phyloP scores from a whole-genome alignment of 257 asterid genomes.

The Nicotiana benthamiana region DNA sequence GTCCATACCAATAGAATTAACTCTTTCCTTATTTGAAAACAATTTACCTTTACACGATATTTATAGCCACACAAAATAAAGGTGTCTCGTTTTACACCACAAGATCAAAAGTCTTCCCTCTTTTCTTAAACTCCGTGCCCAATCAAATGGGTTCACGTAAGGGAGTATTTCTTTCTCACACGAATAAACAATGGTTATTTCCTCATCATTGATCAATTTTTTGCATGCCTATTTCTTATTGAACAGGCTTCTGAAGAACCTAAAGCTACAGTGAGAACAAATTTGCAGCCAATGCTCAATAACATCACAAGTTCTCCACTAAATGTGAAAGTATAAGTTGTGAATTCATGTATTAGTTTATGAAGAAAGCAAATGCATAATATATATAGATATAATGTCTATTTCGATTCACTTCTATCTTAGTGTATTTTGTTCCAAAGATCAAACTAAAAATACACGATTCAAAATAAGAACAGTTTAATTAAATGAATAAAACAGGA shows the following conservation, averaged over 20 bases:
- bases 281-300: background rate
- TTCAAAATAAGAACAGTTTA: background rate
- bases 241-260: slow-evolving; percentile 67
- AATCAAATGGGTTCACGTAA: too few relatives aligned
- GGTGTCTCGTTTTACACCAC: too few relatives aligned
- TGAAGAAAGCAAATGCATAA: background rate
- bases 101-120: too few relatives aligned
- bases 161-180: background rate
- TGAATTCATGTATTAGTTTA: background rate
- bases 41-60: too few relatives aligned
- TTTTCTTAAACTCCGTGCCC: too few relatives aligned
- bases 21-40: too few relatives aligned
- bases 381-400: background rate
- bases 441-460: background rate
- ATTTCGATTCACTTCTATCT: background rate
- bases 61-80: too few relatives aligned
- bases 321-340: background rate
- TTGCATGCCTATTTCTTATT: background rate
- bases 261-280: slow-evolving; percentile 36
- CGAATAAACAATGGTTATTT: background rate
- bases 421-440: background rate
- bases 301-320: background rate
- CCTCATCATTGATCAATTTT: background rate
- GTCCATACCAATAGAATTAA: too few relatives aligned
- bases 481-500: background rate